phyloP scores from a whole-genome alignment of 495 filamentous ascomycete genomes.

The Lindgomyces ingoldianus region DNA sequence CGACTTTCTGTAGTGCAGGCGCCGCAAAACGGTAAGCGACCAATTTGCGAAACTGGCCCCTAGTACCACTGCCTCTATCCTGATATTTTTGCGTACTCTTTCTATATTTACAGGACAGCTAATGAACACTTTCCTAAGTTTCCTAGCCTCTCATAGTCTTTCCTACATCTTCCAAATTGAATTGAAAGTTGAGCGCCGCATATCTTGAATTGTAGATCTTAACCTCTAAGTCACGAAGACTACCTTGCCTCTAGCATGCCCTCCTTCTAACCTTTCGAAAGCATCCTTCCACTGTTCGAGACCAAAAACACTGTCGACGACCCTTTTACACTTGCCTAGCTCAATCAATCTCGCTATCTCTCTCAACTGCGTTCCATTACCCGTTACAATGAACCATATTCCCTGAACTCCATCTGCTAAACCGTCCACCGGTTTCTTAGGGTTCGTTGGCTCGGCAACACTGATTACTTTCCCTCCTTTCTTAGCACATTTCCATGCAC shows the following conservation, averaged over 20 bases:
- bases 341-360: slow-evolving; percentile 51
- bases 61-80: no score
- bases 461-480: slow-evolving; percentile 52
- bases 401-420: slow-evolving; percentile 40
- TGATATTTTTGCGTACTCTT: no score
- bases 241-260: slow-evolving; percentile 31
- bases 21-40: no score
- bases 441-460: slow-evolving; percentile 54
- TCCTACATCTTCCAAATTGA: not conserved
- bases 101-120: no score
- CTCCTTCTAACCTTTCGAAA: slow-evolving; percentile 29
- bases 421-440: slow-evolving; percentile 45
- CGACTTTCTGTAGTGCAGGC: no score
- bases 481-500: slow-evolving; percentile 52
- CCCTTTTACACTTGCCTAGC: slow-evolving; percentile 43
- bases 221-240: slow-evolving; percentile 11
- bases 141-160: no score
- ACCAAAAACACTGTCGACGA: slow-evolving; percentile 54
- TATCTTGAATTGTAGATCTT: not conserved
- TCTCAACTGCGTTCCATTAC: slow-evolving; percentile 47
- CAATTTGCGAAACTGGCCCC: no score
- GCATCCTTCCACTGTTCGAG: slow-evolving; percentile 48
- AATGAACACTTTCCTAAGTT: no score
- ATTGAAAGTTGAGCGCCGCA: not conserved
- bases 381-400: slow-evolving; percentile 52